Conservation (phyloP, 1,284 basidiomycete genomes). For the Rhodotorula sp. region DNA sequence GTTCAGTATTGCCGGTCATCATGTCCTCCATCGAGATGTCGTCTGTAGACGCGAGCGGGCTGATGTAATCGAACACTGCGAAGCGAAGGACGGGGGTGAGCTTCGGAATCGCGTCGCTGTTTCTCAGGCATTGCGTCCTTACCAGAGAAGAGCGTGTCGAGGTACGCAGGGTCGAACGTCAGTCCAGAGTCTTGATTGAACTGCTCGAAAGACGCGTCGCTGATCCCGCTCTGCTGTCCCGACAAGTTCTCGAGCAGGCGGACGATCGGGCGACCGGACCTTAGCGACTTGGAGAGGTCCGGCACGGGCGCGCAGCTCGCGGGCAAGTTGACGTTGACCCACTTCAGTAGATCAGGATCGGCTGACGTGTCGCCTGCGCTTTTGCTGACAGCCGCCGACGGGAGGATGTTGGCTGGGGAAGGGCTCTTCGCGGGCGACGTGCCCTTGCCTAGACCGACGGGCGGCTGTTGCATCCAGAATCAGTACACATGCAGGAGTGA, state of each 20-base stretch:
- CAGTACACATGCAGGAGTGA: neutral
- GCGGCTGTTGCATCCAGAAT: neutral
- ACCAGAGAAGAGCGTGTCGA: slow-evolving; percentile 80
- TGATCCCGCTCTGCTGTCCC: slow-evolving; percentile 40
- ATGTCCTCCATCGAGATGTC: slow-evolving; percentile 87
- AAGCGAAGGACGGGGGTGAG: neutral
- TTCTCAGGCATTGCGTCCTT: slow-evolving; percentile 68
- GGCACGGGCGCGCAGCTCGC: slow-evolving; percentile 61
- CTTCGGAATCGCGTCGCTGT: neutral
- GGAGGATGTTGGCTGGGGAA: no score
- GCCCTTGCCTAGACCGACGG: neutral
- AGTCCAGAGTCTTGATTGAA: slow-evolving; percentile 29
- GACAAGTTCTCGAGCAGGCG: slow-evolving; percentile 51
- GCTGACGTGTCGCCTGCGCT: neutral
- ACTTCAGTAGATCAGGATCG: slow-evolving; percentile 62
- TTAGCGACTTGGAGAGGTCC: slow-evolving; percentile 53
- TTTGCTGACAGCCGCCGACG: neutral
- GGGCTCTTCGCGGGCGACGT: no score
- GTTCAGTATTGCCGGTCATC: slow-evolving; percentile 69
- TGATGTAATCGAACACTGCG: slow-evolving; percentile 35
- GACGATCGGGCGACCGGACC: slow-evolving; percentile 56
- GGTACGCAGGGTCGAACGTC: slow-evolving; percentile 46
- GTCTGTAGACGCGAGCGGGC: slow-evolving; percentile 55
- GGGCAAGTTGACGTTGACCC: slow-evolving; percentile 81
- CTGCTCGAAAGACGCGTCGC: slow-evolving; percentile 34